These are phyloP conservation scores for Bacidia gigantensis DNA, from an alignment of 495 filamentous ascomycete species.

Conservation along the genomic window DNA sequence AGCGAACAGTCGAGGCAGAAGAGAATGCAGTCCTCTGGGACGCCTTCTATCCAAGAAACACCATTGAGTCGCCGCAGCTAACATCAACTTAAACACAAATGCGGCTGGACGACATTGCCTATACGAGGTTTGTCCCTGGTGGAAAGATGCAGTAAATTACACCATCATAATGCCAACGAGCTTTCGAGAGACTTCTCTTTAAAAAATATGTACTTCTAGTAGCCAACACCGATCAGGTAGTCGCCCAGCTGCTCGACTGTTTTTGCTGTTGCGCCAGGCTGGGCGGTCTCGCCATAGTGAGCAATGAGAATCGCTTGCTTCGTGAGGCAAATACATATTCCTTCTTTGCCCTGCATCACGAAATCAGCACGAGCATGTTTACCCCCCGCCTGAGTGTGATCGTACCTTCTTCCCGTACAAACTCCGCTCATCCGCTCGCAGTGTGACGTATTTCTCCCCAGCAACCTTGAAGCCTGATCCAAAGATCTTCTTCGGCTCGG, in stretches of 20 bases:
- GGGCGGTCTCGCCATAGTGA: conserved; percentile 60
- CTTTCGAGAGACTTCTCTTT: not conserved
- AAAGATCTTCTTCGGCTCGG: conserved; percentile 34
- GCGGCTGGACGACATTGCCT: too few relatives aligned
- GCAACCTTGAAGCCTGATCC: conserved; percentile 54
- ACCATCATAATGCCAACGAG: conserved; percentile 7
- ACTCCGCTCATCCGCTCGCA: conserved; percentile 60
- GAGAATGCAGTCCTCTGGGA: too few relatives aligned
- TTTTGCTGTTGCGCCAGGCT: conserved; percentile 50
- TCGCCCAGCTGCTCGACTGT: conserved; percentile 58
- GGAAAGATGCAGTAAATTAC: conserved; percentile 18
- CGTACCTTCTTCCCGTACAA: conserved; percentile 77
- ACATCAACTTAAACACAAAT: too few relatives aligned
- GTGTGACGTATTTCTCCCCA: conserved; percentile 57
- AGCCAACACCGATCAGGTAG: conserved; percentile 56
- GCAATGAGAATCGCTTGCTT: conserved; percentile 72
- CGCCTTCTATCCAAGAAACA: too few relatives aligned
- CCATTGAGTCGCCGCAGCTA: too few relatives aligned
- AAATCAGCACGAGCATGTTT: not conserved
- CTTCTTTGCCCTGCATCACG: conserved; percentile 56
- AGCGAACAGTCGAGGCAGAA: not conserved
- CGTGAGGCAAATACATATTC: conserved; percentile 68
- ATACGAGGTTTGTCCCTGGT: conserved; percentile 5
- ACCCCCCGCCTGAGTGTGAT: not conserved
- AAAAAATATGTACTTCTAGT: conserved; percentile 30